A percentile compares a stretch with the other conserved stretches of the same genome.
Evolutionary conservation across 1,284 basidiomycete genomes (phyloP).

Genomic region (Flammula alnicola): DNA sequence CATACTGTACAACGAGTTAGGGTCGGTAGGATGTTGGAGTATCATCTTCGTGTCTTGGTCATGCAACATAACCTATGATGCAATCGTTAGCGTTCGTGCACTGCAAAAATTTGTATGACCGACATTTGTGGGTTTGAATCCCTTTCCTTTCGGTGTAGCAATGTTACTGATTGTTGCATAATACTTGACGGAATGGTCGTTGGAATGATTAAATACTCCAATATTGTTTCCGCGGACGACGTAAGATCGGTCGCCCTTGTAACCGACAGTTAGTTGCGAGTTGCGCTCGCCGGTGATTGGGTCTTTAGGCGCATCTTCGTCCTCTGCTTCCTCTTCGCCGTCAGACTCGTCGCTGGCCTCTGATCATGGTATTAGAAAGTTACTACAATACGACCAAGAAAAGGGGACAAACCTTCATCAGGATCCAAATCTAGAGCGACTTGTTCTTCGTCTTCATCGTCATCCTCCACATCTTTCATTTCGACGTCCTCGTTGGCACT

Average conservation of each 20-base stretch:
- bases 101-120: conserved; percentile 21
- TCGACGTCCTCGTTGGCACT: conserved; percentile 83
- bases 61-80: conserved; percentile 90
- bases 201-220: conserved; percentile 92
- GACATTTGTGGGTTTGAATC: conserved; percentile 88
- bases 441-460: conserved; percentile 77
- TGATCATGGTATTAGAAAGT: conserved; percentile 20
- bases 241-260: conserved; percentile 95
- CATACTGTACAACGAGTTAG: conserved; percentile 89
- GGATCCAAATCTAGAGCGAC: conserved; percentile 67
- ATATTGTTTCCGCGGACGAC: conserved; percentile 96
- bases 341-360: conserved; percentile 63
- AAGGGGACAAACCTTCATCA: conserved; percentile 48
- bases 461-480: conserved; percentile 79
- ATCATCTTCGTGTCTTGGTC: conserved; percentile 98
- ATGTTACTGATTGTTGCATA: conserved; percentile 89
- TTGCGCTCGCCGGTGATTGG: conserved; percentile 71
- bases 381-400: neutral
- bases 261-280: conserved; percentile 92
- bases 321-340: conserved; percentile 62
- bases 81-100: conserved; percentile 3
- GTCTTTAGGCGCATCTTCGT: conserved; percentile 46
- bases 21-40: conserved; percentile 84
- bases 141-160: conserved; percentile 80
- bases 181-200: conserved; percentile 84